phyloP scores from a whole-genome alignment of 2,329 filamentous ascomycete genomes.

The Ascochyta clinopodiicola region DNA sequence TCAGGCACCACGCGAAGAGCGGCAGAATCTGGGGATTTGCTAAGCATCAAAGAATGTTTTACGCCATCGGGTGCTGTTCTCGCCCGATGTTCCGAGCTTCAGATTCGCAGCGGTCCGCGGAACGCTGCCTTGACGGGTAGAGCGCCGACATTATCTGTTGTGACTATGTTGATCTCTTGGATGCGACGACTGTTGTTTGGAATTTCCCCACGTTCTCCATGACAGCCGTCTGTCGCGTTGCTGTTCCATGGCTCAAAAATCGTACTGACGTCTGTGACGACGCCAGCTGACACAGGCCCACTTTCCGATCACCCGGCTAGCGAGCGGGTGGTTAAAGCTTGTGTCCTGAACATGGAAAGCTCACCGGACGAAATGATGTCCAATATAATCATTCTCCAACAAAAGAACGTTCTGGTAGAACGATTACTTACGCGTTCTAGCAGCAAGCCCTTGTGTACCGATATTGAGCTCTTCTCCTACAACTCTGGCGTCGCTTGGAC shows the following conservation, averaged over 20 bases:
- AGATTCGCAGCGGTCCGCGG: neutral
- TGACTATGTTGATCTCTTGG: neutral
- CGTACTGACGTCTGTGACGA: conserved; percentile 8
- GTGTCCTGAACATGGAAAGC: conserved; percentile 4
- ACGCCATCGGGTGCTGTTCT: conserved; percentile 23
- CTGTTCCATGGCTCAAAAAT: conserved; percentile 8
- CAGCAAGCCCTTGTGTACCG: neutral
- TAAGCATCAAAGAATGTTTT: conserved; percentile 33
- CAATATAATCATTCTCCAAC: neutral
- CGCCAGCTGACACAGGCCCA: conserved; percentile 7
- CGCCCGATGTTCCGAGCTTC: conserved; percentile 28
- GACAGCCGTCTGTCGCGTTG: conserved; percentile 4
- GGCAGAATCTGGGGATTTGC: conserved; percentile 36
- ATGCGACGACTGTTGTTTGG: neutral
- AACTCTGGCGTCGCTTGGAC: neutral
- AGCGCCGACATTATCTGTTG: neutral
- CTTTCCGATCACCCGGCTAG: conserved; percentile 5
- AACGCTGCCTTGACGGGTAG: neutral
- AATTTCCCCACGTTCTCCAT: neutral
- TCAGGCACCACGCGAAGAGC: conserved; percentile 19
- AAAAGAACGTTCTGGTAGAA: neutral
- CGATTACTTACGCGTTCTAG: neutral
- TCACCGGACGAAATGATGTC: conserved; percentile 8
- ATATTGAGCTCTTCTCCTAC: neutral
- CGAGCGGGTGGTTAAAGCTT: conserved; percentile 15